Conservation (phyloP, 208 protist genomes). For the Acanthamoeba culbertsoni region DNA sequence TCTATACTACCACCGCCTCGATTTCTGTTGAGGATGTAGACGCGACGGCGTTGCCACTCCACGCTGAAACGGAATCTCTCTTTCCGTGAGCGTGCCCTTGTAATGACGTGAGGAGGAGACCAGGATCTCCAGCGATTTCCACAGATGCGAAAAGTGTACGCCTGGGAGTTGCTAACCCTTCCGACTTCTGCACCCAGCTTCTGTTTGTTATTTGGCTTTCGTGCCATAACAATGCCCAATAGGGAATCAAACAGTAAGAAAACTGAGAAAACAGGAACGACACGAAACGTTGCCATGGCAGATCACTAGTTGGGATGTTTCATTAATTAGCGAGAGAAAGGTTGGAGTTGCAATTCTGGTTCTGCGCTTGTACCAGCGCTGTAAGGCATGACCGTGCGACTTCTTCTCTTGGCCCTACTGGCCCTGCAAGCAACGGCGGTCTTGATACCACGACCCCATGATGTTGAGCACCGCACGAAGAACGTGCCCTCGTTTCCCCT, state of each 20-base stretch:
- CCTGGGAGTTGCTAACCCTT: not conserved
- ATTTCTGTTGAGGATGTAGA: slow-evolving; percentile 43
- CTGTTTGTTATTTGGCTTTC: not conserved
- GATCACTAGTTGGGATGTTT: not conserved
- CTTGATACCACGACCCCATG: not conserved
- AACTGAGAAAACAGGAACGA: too few species aligned
- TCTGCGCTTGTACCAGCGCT: too few species aligned
- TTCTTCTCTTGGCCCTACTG: not conserved
- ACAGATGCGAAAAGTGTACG: not conserved
- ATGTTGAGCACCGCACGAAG: not conserved
- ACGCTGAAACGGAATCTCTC: not conserved
- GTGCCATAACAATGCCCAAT: not conserved
- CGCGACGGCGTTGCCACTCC: not conserved
- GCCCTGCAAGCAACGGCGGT: not conserved
- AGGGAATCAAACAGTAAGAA: too few species aligned
- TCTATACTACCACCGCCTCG: slow-evolving; percentile 29
- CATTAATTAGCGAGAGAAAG: not conserved
- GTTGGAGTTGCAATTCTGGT: too few species aligned
- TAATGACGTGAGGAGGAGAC: too few species aligned
- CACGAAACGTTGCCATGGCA: not conserved
- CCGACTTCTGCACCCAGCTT: not conserved
- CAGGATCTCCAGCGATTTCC: too few species aligned
- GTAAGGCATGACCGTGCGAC: not conserved
- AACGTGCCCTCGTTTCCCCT: not conserved
- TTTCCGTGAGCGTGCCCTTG: too few species aligned